Evolutionary conservation across 352 stramenopile genomes (phyloP).

Genomic region (Phytopythium oedochilum): DNA sequence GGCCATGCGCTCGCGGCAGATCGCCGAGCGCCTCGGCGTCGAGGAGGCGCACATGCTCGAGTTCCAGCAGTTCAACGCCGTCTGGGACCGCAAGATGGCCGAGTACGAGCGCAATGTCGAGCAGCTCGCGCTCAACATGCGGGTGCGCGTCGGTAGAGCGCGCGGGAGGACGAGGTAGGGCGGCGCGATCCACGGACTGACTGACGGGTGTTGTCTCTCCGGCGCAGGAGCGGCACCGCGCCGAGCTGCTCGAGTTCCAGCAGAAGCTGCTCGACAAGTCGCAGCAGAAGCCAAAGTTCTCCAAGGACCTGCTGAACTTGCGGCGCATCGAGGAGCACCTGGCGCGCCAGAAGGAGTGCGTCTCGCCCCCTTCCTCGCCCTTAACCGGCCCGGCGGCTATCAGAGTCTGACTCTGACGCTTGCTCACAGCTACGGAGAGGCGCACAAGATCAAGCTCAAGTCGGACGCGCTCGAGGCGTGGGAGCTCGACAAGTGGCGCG

Average conservation of each 20-base stretch:
- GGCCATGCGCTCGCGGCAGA: constrained; percentile 94
- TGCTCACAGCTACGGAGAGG: constrained; percentile 83
- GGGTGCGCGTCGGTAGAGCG: constrained; percentile 27
- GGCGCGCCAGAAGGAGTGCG: constrained; percentile 85
- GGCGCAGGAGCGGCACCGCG: constrained; percentile 70
- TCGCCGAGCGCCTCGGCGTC: constrained; percentile 92
- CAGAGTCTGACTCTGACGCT: background rate
- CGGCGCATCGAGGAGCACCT: constrained; percentile 92
- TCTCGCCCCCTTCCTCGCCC: background rate
- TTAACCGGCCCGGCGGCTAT: background rate
- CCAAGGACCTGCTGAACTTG: constrained; percentile 92
- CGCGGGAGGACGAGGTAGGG: too few relatives aligned
- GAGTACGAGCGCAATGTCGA: constrained; percentile 93
- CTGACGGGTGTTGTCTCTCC: background rate
- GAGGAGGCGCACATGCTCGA: constrained; percentile 98
- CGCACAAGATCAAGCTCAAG: constrained; percentile 97
- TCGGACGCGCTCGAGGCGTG: constrained; percentile 92
- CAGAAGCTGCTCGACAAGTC: constrained; percentile 87
- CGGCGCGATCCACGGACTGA: background rate
- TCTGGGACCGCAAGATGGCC: constrained; percentile 96
- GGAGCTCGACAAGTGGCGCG: constrained; percentile 94
- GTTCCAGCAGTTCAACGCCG: constrained; percentile 96
- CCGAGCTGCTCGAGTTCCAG: constrained; percentile 92
- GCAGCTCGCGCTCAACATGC: constrained; percentile 89
- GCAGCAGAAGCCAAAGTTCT: constrained; percentile 91